These are phyloP conservation scores for Adansonia gregorii DNA, from an alignment of 441 rosid genomes.

Conservation along the genomic window DNA sequence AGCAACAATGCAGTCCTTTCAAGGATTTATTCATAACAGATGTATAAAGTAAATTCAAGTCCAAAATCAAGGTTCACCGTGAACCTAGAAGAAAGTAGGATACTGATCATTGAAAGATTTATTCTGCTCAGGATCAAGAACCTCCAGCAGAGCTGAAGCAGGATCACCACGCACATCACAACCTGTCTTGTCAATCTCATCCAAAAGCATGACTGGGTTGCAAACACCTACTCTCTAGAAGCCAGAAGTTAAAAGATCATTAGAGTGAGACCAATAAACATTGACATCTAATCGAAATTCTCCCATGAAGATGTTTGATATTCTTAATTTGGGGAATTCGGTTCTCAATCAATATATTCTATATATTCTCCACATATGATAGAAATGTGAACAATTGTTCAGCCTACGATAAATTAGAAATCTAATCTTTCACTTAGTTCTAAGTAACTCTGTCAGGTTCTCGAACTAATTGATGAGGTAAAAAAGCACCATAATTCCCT, in stretches of 20 bases:
- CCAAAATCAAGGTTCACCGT: conserved; percentile 3
- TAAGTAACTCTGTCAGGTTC: not conserved
- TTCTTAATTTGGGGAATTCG: conserved; percentile 1
- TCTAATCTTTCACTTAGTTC: not conserved
- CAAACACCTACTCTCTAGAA: conserved; percentile 86
- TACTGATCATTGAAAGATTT: conserved; percentile 95
- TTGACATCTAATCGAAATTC: not conserved
- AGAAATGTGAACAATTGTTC: not conserved
- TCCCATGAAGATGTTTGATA: not conserved
- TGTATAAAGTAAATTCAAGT: not conserved
- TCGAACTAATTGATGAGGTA: conserved; percentile 19
- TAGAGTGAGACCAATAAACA: conserved; percentile 13
- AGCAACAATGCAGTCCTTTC: not conserved
- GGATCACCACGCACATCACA: conserved; percentile 99
- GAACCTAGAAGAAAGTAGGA: conserved; percentile 52
- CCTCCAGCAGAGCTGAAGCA: conserved; percentile 97
- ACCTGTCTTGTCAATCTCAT: conserved; percentile 99
- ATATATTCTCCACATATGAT: not conserved
- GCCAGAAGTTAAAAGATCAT: conserved; percentile 34
- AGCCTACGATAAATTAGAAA: not conserved
- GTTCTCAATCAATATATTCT: not conserved
- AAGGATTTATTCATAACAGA: not conserved
- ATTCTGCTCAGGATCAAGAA: conserved; percentile 98
- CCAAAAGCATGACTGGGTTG: conserved; percentile 97
- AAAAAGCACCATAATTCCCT: not conserved